Percentiles rank a stretch among this genome's conserved stretches.
These are phyloP conservation scores for Cladophialophora exuberans DNA, from an alignment of 2,329 filamentous ascomycete species.

Conservation along the genomic window DNA sequence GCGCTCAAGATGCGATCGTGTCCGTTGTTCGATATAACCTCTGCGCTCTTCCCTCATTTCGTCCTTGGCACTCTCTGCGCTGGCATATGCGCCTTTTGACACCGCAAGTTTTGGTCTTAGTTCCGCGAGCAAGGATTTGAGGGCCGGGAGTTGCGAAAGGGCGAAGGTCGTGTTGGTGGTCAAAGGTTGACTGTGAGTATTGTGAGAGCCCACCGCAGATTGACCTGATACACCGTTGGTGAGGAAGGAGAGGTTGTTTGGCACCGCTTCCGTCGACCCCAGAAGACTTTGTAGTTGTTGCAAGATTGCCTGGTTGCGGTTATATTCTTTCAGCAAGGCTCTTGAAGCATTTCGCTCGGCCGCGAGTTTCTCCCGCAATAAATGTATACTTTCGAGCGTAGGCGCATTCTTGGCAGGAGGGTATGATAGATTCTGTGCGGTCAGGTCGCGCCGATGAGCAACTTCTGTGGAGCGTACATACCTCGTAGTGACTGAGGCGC, in stretches of 20 bases:
- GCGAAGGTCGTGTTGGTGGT: constrained; percentile 67
- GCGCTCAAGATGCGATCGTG: constrained; percentile 73
- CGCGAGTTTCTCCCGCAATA: constrained; percentile 73
- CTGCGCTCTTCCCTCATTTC: constrained; percentile 71
- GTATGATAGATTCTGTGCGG: constrained; percentile 33
- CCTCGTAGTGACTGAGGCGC: constrained; percentile 82
- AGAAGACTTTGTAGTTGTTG: constrained; percentile 64
- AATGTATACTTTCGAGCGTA: constrained; percentile 69
- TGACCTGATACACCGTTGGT: constrained; percentile 53
- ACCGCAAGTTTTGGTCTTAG: constrained; percentile 66
- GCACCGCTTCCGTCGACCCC: constrained; percentile 29
- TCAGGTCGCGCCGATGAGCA: constrained; percentile 3
- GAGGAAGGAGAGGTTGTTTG: constrained; percentile 58
- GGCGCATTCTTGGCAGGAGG: constrained; percentile 46
- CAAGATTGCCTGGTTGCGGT: constrained; percentile 73
- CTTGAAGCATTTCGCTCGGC: constrained; percentile 77
- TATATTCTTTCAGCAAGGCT: constrained; percentile 69
- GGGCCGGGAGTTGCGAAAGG: constrained; percentile 77
- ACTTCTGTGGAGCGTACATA: constrained; percentile 37
- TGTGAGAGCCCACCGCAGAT: constrained; percentile 49
- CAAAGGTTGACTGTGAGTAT: constrained; percentile 41
- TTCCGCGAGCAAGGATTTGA: constrained; percentile 70
- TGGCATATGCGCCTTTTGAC: constrained; percentile 37
- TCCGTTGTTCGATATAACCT: constrained; percentile 82
- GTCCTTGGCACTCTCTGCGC: constrained; percentile 44